A percentile compares a stretch with the other conserved stretches of the same genome.
Conservation (phyloP, 352 stramenopile genomes). For the Thalassiosira mediterranea region DNA sequence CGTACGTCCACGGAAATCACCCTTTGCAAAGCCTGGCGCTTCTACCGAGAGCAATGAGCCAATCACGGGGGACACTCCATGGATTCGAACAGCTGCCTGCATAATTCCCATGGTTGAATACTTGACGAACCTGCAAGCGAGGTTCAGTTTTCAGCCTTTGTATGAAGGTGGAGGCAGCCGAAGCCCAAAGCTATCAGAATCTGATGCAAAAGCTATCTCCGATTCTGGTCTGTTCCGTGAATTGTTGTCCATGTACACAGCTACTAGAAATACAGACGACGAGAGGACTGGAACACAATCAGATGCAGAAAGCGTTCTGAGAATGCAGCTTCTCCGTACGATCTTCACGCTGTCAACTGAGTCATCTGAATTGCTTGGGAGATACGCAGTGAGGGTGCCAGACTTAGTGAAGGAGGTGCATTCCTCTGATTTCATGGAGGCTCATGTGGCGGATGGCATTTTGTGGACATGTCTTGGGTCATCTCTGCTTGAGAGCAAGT, state of each 20-base stretch:
- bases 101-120: constrained; percentile 55
- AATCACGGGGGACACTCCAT: constrained; percentile 14
- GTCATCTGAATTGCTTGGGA: constrained; percentile 50
- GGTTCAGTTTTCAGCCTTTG: constrained; percentile 48
- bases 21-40: constrained; percentile 13
- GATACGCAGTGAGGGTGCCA: constrained; percentile 62
- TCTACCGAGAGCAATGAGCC: not conserved
- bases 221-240: constrained; percentile 68
- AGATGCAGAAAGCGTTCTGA: constrained; percentile 19
- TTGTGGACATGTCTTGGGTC: constrained; percentile 50
- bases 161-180: constrained; percentile 41
- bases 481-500: constrained; percentile 42
- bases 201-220: constrained; percentile 55
- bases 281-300: too few relatives aligned
- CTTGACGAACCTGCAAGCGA: constrained; percentile 49
- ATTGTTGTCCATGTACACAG: constrained; percentile 45
- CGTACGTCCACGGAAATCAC: constrained; percentile 25
- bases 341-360: constrained; percentile 48
- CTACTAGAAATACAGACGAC: constrained; percentile 19
- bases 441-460: constrained; percentile 57
- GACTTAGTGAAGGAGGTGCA: constrained; percentile 52
- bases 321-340: constrained; percentile 40
- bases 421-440: constrained; percentile 39
- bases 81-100: constrained; percentile 47
- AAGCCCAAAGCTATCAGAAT: constrained; percentile 34